These are phyloP conservation scores for Cryptococcus neoformans DNA, from an alignment of 1,284 basidiomycete genomes.

Conservation along the genomic window DNA sequence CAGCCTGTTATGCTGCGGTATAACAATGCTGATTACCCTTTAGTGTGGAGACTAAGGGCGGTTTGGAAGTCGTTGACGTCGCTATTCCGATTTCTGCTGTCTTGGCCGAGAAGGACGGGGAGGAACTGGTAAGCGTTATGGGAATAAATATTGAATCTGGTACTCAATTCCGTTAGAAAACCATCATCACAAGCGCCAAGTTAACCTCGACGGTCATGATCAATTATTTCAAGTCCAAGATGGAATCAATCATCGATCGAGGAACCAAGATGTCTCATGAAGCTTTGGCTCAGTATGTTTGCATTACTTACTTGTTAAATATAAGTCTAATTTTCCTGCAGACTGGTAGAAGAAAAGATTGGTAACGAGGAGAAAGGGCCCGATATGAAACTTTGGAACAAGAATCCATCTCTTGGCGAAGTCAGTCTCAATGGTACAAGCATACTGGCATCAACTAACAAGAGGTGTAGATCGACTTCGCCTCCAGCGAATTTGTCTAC, in stretches of 20 bases:
- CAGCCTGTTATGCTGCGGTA: constrained; percentile 22
- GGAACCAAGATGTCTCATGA: constrained; percentile 89
- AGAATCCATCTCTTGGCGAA: constrained; percentile 65
- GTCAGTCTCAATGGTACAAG: constrained; percentile 51
- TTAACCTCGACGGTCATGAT: constrained; percentile 82
- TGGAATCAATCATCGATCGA: constrained; percentile 86
- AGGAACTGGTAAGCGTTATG: constrained; percentile 69
- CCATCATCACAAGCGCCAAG: constrained; percentile 66
- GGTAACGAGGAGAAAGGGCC: constrained; percentile 82
- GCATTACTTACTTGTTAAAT: too few relatives aligned
- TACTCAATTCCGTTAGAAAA: constrained; percentile 58
- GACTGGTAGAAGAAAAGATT: constrained; percentile 65
- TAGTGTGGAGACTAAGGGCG: constrained; percentile 26
- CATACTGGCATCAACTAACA: neutral
- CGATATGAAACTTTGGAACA: constrained; percentile 86
- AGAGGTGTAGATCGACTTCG: constrained; percentile 69
- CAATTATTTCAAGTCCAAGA: constrained; percentile 80
- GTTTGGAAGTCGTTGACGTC: constrained; percentile 74
- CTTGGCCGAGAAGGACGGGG: constrained; percentile 84
- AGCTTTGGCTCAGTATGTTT: constrained; percentile 59
- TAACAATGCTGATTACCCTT: neutral
- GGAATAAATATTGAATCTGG: neutral
- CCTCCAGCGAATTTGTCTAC: constrained; percentile 87
- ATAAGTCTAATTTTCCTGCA: neutral
- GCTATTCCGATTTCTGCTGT: constrained; percentile 69